Percentiles rank a stretch among this genome's conserved stretches.
Evolutionary conservation across 2,329 filamentous ascomycete species (phyloP).

Genomic region (Davidsoniella virescens): DNA sequence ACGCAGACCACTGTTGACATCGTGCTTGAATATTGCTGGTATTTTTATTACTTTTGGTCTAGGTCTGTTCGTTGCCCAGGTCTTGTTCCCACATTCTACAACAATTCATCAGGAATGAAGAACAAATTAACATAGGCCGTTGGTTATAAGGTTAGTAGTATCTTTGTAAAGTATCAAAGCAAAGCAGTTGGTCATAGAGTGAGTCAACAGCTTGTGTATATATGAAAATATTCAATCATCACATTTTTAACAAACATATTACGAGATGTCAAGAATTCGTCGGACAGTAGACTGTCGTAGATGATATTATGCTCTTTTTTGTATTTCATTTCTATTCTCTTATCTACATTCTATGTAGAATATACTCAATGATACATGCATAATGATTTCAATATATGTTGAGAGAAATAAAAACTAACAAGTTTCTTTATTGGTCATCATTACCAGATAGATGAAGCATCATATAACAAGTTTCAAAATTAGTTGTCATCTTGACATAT

Average conservation of each 20-base stretch:
- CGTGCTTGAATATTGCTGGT: constrained; percentile 19
- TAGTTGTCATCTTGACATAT: too few relatives aligned
- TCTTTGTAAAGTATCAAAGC: not conserved
- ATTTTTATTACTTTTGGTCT: constrained; percentile 19
- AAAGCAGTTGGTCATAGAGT: not conserved
- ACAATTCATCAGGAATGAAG: not conserved
- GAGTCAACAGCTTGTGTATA: not conserved
- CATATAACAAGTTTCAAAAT: too few relatives aligned
- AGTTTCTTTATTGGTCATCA: not conserved
- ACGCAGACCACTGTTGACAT: constrained; percentile 18
- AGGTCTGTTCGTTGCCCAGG: constrained; percentile 14
- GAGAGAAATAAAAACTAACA: too few relatives aligned
- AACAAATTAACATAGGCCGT: not conserved
- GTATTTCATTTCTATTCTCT: not conserved
- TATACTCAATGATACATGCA: not conserved
- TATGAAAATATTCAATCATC: too few relatives aligned
- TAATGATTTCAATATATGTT: not conserved
- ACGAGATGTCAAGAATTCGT: too few relatives aligned
- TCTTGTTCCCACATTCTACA: not conserved
- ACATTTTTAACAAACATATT: too few relatives aligned
- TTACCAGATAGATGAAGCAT: not conserved
- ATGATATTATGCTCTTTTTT: not conserved
- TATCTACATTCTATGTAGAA: not conserved
- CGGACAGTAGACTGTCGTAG: too few relatives aligned
- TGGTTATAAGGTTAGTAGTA: not conserved